phyloP scores from a whole-genome alignment of 2,329 filamentous ascomycete genomes.

The Cercospora sp. region DNA sequence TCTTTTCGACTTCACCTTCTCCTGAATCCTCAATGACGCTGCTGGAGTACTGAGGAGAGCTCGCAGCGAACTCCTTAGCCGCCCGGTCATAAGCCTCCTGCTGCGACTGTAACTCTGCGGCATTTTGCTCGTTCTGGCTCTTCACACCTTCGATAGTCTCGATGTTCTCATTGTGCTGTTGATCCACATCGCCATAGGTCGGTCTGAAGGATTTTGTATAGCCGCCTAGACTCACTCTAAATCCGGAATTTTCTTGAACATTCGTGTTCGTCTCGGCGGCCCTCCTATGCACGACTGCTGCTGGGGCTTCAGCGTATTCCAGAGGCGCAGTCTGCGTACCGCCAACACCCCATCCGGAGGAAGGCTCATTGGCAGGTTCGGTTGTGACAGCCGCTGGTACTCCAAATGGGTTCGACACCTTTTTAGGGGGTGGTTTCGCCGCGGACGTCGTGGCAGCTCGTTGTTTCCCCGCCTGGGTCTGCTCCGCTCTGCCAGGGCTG shows the following conservation, averaged over 20 bases:
- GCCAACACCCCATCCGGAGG: conserved; percentile 16
- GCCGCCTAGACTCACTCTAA: neutral
- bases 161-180: neutral
- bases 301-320: conserved; percentile 5
- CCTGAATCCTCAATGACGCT: neutral
- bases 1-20: neutral
- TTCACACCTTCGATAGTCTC: neutral
- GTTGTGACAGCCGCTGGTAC: neutral
- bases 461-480: neutral
- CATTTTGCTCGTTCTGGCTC: neutral
- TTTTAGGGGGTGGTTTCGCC: neutral
- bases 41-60: neutral
- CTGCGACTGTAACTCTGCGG: neutral
- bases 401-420: conserved; percentile 15
- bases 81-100: conserved; percentile 6
- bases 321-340: conserved; percentile 16
- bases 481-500: neutral
- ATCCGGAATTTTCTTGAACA: neutral
- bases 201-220: conserved; percentile 2
- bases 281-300: neutral
- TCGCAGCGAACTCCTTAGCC: neutral
- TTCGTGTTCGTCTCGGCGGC: neutral
- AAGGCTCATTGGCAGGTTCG: neutral
- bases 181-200: neutral
- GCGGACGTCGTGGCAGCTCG: neutral